A percentile compares a stretch with the other conserved stretches of the same genome.
These are phyloP conservation scores for Tetracentron sinense DNA, from an alignment of 164 flowering plant species.

Conservation along the genomic window DNA sequence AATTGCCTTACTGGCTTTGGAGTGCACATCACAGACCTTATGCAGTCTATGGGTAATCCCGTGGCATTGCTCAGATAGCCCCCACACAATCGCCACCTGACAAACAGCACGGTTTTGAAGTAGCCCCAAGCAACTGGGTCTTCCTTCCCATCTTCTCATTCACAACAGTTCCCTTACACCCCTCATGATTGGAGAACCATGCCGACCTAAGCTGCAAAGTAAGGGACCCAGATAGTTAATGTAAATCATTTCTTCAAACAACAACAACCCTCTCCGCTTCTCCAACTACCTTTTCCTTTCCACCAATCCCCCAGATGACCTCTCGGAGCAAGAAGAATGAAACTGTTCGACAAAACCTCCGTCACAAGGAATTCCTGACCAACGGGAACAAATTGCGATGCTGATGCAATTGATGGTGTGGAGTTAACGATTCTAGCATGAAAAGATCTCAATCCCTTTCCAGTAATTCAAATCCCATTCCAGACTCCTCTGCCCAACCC, in stretches of 20 bases:
- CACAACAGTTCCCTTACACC: conserved; percentile 38
- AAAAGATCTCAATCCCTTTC: conserved; percentile 92
- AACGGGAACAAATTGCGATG: conserved; percentile 47
- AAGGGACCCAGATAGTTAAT: conserved; percentile 49
- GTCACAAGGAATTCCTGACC: conserved; percentile 24
- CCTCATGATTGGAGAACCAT: conserved; percentile 35
- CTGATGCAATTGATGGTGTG: conserved; percentile 25
- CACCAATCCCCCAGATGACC: conserved; percentile 14
- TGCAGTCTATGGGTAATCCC: conserved; percentile 90
- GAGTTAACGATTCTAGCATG: conserved; percentile 53
- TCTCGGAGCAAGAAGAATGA: conserved; percentile 37
- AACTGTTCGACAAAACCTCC: conserved; percentile 22
- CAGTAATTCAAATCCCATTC: conserved; percentile 91
- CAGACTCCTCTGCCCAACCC: conserved; percentile 42
- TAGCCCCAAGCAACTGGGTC: conserved; percentile 37
- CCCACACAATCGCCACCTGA: conserved; percentile 81
- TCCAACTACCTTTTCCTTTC: conserved; percentile 42
- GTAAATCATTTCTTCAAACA: conserved; percentile 35
- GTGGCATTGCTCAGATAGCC: conserved; percentile 72
- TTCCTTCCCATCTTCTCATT: conserved; percentile 58
- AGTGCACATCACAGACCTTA: conserved; percentile 88
- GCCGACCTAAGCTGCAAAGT: conserved; percentile 72
- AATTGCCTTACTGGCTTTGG: conserved; percentile 70
- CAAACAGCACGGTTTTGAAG: conserved; percentile 59
- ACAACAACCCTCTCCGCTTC: conserved; percentile 54